Evolutionary conservation across 371 early-diverging fungal genomes (phyloP).

Genomic region (Haplosporangium sp.): DNA sequence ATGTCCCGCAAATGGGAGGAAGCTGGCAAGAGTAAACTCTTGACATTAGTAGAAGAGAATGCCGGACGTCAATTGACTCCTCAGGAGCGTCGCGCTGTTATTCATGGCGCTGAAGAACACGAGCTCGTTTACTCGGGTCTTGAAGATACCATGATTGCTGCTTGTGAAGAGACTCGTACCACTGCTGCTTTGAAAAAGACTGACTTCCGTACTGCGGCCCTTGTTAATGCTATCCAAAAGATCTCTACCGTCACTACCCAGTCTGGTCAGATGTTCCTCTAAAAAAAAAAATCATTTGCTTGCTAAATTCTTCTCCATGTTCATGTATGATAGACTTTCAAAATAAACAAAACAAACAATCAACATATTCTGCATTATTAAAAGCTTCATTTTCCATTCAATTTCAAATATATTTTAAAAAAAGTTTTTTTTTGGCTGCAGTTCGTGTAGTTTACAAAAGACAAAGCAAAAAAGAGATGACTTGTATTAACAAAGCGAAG

Average conservation of each 20-base stretch:
- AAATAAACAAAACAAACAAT: background rate
- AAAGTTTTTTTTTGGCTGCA: background rate
- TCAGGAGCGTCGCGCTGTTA: slow-evolving; percentile 81
- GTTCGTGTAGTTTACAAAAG: slow-evolving; percentile 17
- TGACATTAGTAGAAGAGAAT: slow-evolving; percentile 83
- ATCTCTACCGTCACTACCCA: slow-evolving; percentile 83
- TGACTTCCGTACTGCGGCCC: slow-evolving; percentile 89
- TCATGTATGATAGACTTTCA: background rate
- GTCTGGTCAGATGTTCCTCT: slow-evolving; percentile 83
- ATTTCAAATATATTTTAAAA: background rate
- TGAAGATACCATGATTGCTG: slow-evolving; percentile 91
- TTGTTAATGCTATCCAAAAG: slow-evolving; percentile 90
- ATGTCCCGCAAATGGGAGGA: slow-evolving; percentile 95
- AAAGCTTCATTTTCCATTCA: background rate
- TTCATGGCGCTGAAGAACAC: slow-evolving; percentile 92
- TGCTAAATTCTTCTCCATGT: background rate
- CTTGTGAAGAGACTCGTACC: slow-evolving; percentile 77
- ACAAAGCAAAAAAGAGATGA: slow-evolving; percentile 9
- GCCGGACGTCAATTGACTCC: slow-evolving; percentile 82
- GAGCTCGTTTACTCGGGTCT: slow-evolving; percentile 92
- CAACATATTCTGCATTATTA: background rate
- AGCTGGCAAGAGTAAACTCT: slow-evolving; percentile 79
- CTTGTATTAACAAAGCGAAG: slow-evolving; percentile 20
- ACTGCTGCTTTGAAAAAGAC: slow-evolving; percentile 72
- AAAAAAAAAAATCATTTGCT: slow-evolving; percentile 26